A percentile compares a stretch with the other conserved stretches of the same genome.
These are phyloP conservation scores for Plantago elongata DNA, from an alignment of 257 asterid genomes.

Conservation along the genomic window DNA sequence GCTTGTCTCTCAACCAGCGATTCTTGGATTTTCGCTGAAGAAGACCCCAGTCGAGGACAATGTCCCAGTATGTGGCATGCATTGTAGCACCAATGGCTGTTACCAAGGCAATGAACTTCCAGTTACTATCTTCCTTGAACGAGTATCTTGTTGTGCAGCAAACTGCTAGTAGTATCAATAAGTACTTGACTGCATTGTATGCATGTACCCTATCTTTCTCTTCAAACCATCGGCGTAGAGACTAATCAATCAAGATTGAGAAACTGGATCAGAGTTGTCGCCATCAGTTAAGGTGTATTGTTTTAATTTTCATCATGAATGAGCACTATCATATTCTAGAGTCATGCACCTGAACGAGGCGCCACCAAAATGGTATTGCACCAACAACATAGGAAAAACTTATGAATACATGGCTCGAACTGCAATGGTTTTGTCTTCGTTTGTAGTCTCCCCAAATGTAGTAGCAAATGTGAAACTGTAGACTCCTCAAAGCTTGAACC, in stretches of 20 bases:
- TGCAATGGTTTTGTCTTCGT: constrained; percentile 35
- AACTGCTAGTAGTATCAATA: constrained; percentile 43
- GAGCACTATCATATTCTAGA: background rate
- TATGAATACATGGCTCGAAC: constrained; percentile 26
- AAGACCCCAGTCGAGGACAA: constrained; percentile 63
- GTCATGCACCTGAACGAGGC: constrained; percentile 43
- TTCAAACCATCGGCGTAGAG: constrained; percentile 43
- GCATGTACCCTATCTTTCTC: constrained; percentile 53
- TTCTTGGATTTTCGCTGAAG: constrained; percentile 40
- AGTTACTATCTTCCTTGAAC: constrained; percentile 19
- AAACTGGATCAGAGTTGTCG: background rate
- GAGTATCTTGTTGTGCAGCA: constrained; percentile 39
- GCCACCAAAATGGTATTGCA: constrained; percentile 44
- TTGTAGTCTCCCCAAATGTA: constrained; percentile 63
- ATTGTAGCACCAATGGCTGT: constrained; percentile 37
- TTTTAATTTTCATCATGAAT: background rate
- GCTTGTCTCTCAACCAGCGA: constrained; percentile 58
- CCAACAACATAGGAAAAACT: constrained; percentile 45
- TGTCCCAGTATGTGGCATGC: constrained; percentile 48
- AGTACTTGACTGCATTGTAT: constrained; percentile 44
- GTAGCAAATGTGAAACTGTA: constrained; percentile 51
- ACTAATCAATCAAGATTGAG: constrained; percentile 23
- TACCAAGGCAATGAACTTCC: constrained; percentile 41
- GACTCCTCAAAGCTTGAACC: constrained; percentile 60
- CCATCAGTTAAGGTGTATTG: background rate